phyloP scores from a whole-genome alignment of 768 basidiomycete genomes.

The Podaxis carcinomalis region DNA sequence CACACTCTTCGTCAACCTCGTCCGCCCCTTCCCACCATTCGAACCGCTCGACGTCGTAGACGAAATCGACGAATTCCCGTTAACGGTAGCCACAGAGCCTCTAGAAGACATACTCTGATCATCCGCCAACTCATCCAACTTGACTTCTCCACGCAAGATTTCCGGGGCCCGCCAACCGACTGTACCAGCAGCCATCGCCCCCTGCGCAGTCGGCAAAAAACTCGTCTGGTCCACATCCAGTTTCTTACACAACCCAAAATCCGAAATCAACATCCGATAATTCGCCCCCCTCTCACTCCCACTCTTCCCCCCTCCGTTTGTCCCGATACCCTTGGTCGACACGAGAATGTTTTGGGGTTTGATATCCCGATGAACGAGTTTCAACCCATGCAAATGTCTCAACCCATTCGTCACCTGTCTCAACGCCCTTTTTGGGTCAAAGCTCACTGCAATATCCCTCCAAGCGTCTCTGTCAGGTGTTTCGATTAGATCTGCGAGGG shows the following conservation, averaged over 20 bases:
- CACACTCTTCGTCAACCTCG: conserved; percentile 88
- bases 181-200: conserved; percentile 86
- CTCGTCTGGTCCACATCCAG: conserved; percentile 95
- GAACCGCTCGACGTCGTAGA: conserved; percentile 19
- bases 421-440: conserved; percentile 87
- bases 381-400: conserved; percentile 87
- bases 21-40: conserved; percentile 37
- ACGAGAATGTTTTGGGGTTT: conserved; percentile 98
- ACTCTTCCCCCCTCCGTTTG: conserved; percentile 20
- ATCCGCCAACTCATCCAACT: conserved; percentile 73
- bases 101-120: conserved; percentile 65
- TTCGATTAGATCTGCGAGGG: conserved; percentile 84
- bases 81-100: conserved; percentile 55
- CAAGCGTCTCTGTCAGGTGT: conserved; percentile 62
- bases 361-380: conserved; percentile 97
- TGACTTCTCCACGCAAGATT: conserved; percentile 90
- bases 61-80: conserved; percentile 23
- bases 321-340: conserved; percentile 57
- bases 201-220: conserved; percentile 89
- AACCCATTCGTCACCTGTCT: conserved; percentile 85
- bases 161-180: conserved; percentile 98
- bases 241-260: conserved; percentile 96
- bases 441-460: conserved; percentile 71
- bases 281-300: conserved; percentile 14
- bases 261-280: conserved; percentile 88